Evolutionary conservation across 768 basidiomycete species (phyloP).

Genomic region (Hygrophorus russula): DNA sequence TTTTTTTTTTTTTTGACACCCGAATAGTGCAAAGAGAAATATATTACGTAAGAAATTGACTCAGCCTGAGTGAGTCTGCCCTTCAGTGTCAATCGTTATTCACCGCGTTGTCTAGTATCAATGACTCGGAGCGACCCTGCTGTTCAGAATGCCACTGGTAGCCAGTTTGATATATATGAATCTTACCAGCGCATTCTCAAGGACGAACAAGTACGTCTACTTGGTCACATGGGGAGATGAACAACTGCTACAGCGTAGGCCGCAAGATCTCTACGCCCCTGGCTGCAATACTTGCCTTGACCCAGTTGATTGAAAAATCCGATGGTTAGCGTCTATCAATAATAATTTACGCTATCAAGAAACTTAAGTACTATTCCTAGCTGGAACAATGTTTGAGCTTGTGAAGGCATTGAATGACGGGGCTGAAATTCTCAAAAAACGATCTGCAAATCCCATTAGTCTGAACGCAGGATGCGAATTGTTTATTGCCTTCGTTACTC

Average conservation of each 20-base stretch:
- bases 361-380: slow-evolving; percentile 23
- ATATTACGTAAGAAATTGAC: no score
- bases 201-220: slow-evolving; percentile 45
- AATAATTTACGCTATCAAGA: slow-evolving; percentile 1
- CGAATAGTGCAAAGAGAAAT: no score
- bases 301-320: slow-evolving; percentile 71
- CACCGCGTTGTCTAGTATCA: no score
- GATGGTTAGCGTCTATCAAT: slow-evolving; percentile 37
- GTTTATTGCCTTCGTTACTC: slow-evolving; percentile 82
- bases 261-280: slow-evolving; percentile 67
- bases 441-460: slow-evolving; percentile 70
- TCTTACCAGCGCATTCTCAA: slow-evolving; percentile 51
- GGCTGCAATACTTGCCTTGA: slow-evolving; percentile 80
- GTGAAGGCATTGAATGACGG: slow-evolving; percentile 74
- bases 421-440: slow-evolving; percentile 47
- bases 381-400: slow-evolving; percentile 90
- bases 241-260: background rate
- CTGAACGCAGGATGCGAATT: slow-evolving; percentile 85
- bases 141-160: slow-evolving; percentile 6
- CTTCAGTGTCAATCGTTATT: no score
- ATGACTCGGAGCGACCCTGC: no score
- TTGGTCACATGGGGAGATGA: background rate
- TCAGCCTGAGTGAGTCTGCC: no score
- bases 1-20: no score
- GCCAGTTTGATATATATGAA: slow-evolving; percentile 26